Base-by-base conservation (phyloP, 306 rosid species). In the Coriaria nepalensis region DNA sequence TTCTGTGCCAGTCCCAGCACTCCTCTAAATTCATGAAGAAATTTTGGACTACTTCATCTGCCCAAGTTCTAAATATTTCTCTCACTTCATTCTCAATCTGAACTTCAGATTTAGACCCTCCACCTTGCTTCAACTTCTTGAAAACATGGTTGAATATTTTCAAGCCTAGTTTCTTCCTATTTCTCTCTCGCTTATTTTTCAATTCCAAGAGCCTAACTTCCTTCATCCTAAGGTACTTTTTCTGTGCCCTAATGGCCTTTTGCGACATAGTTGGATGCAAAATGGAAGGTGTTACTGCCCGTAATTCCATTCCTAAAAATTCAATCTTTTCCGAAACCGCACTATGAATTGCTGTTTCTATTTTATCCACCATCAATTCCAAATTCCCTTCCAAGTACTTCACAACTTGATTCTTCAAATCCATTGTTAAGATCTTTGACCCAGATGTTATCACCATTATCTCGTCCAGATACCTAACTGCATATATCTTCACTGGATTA, bases 401-500 rank as follows among this genome's bases (percentile, higher is more conserved):
- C 43, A 73, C 53, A 38, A 74, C 80, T 53, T 59, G 57, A 9
- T 52, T 76, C 79, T 52, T 83, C 53, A 81, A 70, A 51, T 80
- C 95, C 88, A 78, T 63, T 0, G 77, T 64, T 70, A 74, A 43
- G 59, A 72, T 54, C 68, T 81, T 88, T 0, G 93, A 68, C 34
- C 95, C 93, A 0, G 95, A 83, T 0, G 96, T 76, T 13, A 73
- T 75, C 50, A 83, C 53, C 15, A 88, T 67, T 58, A 83, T 76
- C 71, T 81, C 93, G 73, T 83, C 95, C 68, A 88, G 57, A 59
- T 83, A 83, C 67, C 96, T 84, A 60, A 83, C 80, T 5, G 78
- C 95, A 71, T 78, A 78, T 12, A 88, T 72, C 76, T 81, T 88
- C 59, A 78, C 80, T 0, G 95, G 96, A 75, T 81, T 88, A 57